Conservation (phyloP, 495 filamentous ascomycete species). For the Talaromyces proteolyticus region DNA sequence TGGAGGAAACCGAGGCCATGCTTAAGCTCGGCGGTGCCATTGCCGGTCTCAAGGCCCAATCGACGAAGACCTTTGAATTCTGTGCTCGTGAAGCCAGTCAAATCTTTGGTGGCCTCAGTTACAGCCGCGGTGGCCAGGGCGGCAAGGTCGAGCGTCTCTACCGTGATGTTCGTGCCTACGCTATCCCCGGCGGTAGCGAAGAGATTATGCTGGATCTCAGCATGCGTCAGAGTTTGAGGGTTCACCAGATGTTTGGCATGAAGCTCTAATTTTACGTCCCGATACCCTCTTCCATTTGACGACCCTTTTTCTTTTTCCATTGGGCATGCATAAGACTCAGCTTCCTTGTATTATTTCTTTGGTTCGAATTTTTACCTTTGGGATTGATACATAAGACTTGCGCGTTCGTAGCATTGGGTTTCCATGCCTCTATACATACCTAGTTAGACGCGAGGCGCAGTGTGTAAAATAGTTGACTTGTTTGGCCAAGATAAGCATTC, state of each 20-base stretch:
- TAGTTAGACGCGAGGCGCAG: no score
- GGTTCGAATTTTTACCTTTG: background rate
- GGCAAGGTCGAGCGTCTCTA: slow-evolving; percentile 95
- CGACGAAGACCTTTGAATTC: slow-evolving; percentile 91
- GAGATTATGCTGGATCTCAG: slow-evolving; percentile 99
- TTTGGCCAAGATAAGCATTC: no score
- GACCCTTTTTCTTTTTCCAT: background rate
- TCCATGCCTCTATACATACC: no score
- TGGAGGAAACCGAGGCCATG: slow-evolving; percentile 95
- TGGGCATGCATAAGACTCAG: background rate
- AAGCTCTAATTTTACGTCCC: slow-evolving; percentile 56
- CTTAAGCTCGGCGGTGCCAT: slow-evolving; percentile 92
- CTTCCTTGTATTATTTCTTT: background rate
- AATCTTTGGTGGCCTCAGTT: slow-evolving; percentile 94
- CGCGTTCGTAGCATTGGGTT: background rate
- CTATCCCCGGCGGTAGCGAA: slow-evolving; percentile 93
- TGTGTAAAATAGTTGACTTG: no score
- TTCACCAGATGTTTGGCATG: slow-evolving; percentile 90
- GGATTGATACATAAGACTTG: background rate
- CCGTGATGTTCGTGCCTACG: slow-evolving; percentile 94
- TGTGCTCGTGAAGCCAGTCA: slow-evolving; percentile 94
- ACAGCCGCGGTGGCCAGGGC: slow-evolving; percentile 89
- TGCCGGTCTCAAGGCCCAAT: slow-evolving; percentile 88
- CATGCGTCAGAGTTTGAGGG: slow-evolving; percentile 86
- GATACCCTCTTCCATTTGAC: slow-evolving; percentile 8